These are phyloP conservation scores for Aquilaria malaccensis DNA, from an alignment of 345 rosid genomes.

Conservation along the genomic window DNA sequence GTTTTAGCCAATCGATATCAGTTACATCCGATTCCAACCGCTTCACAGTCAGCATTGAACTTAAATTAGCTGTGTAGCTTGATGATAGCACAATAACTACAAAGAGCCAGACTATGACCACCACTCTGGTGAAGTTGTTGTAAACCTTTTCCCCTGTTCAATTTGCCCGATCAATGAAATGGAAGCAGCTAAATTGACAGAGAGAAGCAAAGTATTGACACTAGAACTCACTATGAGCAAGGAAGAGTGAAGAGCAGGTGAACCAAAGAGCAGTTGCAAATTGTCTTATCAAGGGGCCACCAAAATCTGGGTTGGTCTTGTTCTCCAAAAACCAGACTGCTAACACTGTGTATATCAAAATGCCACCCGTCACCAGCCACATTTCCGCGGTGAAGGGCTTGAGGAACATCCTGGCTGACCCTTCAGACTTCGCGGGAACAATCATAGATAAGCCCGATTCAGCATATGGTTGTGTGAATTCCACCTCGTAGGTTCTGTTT, in stretches of 20 bases:
- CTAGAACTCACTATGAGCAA: constrained; percentile 35
- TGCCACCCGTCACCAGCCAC: constrained; percentile 32
- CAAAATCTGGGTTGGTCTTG: constrained; percentile 21
- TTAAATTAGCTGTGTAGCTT: constrained; percentile 49
- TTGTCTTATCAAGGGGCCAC: constrained; percentile 27
- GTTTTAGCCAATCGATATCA: constrained; percentile 22
- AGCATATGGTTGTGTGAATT: constrained; percentile 40
- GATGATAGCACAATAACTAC: constrained; percentile 39
- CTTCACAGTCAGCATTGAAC: constrained; percentile 44
- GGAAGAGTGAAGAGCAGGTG: constrained; percentile 35
- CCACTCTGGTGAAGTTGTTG: constrained; percentile 36
- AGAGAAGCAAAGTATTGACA: background rate
- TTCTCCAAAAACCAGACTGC: constrained; percentile 42
- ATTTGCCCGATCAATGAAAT: background rate
- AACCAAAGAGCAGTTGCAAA: constrained; percentile 28
- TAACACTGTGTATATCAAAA: constrained; percentile 31
- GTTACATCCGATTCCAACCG: constrained; percentile 21
- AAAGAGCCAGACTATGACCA: constrained; percentile 49
- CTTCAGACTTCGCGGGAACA: constrained; percentile 18
- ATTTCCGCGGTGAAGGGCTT: constrained; percentile 32
- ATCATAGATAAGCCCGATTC: constrained; percentile 45
- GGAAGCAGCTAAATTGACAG: too few species aligned
- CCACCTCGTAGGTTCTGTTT: constrained; percentile 26
- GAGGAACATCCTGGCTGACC: constrained; percentile 29
- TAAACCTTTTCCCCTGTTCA: constrained; percentile 36